These are phyloP conservation scores for Talaromyces sp. DNA, from an alignment of 2,329 filamentous ascomycete species.

Conservation along the genomic window DNA sequence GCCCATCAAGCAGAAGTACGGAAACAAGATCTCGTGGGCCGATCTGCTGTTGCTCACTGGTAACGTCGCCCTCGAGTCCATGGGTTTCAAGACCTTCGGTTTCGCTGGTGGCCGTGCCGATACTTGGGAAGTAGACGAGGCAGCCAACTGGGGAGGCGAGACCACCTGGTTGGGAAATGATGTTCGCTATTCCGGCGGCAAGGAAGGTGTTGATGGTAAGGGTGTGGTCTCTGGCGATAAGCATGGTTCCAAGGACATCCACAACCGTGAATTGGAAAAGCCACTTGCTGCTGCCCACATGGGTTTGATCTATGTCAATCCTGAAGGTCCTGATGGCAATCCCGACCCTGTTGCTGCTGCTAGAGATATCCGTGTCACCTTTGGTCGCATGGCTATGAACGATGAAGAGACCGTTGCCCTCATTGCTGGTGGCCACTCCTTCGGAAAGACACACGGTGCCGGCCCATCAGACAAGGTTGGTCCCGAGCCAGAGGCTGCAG, in stretches of 20 bases:
- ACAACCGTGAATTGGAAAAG: slow-evolving; percentile 63
- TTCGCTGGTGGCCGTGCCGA: slow-evolving; percentile 71
- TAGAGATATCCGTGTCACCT: slow-evolving; percentile 69
- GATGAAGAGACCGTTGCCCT: slow-evolving; percentile 78
- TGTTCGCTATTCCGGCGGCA: slow-evolving; percentile 60
- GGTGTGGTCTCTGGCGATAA: slow-evolving; percentile 45
- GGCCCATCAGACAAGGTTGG: slow-evolving; percentile 62
- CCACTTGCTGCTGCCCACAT: slow-evolving; percentile 68
- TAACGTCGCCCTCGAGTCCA: slow-evolving; percentile 73
- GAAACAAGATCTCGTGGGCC: slow-evolving; percentile 77
- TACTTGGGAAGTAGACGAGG: slow-evolving; percentile 72
- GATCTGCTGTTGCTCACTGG: slow-evolving; percentile 69
- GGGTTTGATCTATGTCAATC: slow-evolving; percentile 80
- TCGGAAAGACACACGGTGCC: slow-evolving; percentile 79
- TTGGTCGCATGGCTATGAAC: slow-evolving; percentile 78
- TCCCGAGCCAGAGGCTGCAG: slow-evolving; percentile 63
- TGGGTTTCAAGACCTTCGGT: slow-evolving; percentile 71
- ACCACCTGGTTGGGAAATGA: slow-evolving; percentile 72
- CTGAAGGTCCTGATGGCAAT: slow-evolving; percentile 69
- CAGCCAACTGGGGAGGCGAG: slow-evolving; percentile 74
- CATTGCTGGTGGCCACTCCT: slow-evolving; percentile 73
- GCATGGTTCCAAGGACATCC: slow-evolving; percentile 48
- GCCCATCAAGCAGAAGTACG: slow-evolving; percentile 83
- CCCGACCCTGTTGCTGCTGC: slow-evolving; percentile 68
- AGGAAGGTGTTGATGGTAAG: slow-evolving; percentile 43